Percentiles rank a stretch among this genome's conserved stretches.
Conservation (phyloP, 495 filamentous ascomycete species). For the Tuber magnatum region DNA sequence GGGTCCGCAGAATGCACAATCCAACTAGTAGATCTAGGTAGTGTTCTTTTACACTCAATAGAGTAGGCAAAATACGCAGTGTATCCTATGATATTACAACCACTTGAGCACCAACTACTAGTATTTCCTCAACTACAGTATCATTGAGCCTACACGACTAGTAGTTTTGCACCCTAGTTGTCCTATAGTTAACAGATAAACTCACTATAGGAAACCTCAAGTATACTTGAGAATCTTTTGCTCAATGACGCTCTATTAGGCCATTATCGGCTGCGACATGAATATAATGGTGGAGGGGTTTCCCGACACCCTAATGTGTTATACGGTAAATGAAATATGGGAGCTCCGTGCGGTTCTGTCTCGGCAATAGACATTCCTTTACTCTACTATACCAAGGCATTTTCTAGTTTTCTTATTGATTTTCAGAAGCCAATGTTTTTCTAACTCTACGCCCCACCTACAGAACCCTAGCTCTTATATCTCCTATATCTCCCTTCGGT, state of each 20-base stretch:
- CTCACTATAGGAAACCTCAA: neutral
- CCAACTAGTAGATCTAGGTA: neutral
- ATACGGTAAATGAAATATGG: neutral
- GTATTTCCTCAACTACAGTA: neutral
- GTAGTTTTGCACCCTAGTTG: neutral
- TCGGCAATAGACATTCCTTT: neutral
- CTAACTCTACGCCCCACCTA: neutral
- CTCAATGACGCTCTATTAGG: neutral
- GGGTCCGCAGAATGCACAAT: neutral
- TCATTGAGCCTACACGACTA: neutral
- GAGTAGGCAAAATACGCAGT: neutral
- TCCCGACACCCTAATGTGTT: neutral
- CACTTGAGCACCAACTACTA: neutral
- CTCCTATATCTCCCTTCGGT: neutral
- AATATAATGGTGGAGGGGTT: accelerated
- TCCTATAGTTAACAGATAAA: neutral
- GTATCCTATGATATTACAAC: neutral
- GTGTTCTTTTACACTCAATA: neutral
- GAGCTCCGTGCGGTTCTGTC: neutral
- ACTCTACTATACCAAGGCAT: neutral
- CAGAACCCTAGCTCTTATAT: neutral
- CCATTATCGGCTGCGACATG: neutral
- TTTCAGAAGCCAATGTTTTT: neutral
- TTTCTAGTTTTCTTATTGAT: neutral
- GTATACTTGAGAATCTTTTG: neutral